Percentiles rank a stretch among this genome's conserved stretches.
These are phyloP conservation scores for Silybum marianum DNA, from an alignment of 129 eudicot species.

Conservation along the genomic window DNA sequence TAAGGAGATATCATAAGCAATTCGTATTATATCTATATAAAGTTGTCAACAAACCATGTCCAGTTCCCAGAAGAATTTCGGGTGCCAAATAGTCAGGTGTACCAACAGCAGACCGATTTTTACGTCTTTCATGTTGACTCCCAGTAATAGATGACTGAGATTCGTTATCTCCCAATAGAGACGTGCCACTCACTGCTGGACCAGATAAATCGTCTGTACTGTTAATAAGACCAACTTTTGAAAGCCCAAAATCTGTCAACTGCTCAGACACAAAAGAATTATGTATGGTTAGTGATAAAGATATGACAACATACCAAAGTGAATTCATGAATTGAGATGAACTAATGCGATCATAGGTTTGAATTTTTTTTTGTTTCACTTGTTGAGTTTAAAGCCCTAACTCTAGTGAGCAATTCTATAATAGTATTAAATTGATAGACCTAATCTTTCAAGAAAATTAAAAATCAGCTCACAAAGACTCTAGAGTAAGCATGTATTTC, in stretches of 20 bases:
- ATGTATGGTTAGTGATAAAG: conserved; percentile 15
- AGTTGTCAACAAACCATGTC: conserved; percentile 75
- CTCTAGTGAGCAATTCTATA: background rate
- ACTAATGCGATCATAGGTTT: background rate
- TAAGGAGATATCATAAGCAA: conserved; percentile 5
- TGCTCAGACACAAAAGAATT: conserved; percentile 43
- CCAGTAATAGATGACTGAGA: conserved; percentile 63
- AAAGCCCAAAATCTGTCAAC: conserved; percentile 99
- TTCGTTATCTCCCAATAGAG: conserved; percentile 71
- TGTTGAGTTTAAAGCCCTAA: background rate
- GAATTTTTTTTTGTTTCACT: background rate
- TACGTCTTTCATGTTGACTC: conserved; percentile 81
- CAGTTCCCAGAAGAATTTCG: conserved; percentile 97
- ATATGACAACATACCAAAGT: conserved; percentile 1
- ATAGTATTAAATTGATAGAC: background rate
- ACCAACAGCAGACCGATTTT: conserved; percentile 98
- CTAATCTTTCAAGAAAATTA: background rate
- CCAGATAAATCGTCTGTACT: conserved; percentile 97
- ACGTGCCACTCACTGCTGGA: conserved; percentile 89
- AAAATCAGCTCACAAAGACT: background rate
- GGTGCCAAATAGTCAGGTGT: conserved; percentile 99
- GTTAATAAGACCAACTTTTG: conserved; percentile 96
- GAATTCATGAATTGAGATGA: background rate
- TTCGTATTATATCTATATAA: conserved; percentile 4
- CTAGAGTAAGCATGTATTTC: background rate